These are phyloP conservation scores for Lepidopterella palustris DNA, from an alignment of 495 filamentous ascomycete species.

Conservation along the genomic window DNA sequence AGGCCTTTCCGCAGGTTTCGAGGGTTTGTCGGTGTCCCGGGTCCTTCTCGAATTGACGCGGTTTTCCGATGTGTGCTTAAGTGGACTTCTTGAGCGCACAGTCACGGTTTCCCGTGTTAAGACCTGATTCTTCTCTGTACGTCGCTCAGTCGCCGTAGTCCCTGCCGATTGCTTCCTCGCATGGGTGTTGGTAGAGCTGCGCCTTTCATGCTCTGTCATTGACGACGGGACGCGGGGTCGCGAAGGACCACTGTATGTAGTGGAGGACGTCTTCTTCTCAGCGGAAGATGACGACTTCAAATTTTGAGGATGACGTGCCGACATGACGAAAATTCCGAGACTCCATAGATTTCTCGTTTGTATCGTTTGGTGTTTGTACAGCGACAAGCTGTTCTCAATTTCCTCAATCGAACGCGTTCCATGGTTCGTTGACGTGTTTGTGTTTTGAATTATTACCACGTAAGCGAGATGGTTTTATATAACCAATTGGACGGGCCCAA, in stretches of 20 bases:
- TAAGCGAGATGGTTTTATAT: neutral
- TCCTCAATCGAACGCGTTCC: neutral
- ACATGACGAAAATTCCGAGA: conserved; percentile 12
- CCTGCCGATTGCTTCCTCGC: conserved; percentile 16
- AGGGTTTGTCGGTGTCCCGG: conserved; percentile 42
- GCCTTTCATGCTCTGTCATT: conserved; percentile 19
- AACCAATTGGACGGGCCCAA: no score
- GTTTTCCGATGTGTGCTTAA: conserved; percentile 48
- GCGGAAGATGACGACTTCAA: conserved; percentile 16
- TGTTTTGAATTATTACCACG: neutral
- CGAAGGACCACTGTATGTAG: conserved; percentile 4
- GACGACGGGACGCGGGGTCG: conserved; percentile 29
- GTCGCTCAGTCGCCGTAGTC: conserved; percentile 15
- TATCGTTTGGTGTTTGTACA: no score
- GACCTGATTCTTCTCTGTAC: conserved; percentile 25
- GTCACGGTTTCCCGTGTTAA: conserved; percentile 38
- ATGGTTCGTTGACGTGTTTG: neutral
- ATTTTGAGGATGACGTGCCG: conserved; percentile 18
- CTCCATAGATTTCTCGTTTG: conserved; percentile 14
- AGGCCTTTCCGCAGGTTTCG: conserved; percentile 41
- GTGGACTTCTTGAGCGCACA: conserved; percentile 56
- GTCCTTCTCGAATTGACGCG: conserved; percentile 37
- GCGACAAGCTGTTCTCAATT: neutral
- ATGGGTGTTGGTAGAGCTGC: conserved; percentile 19
- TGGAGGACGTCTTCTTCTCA: conserved; percentile 12